Percentiles rank a stretch among this genome's conserved stretches.
phyloP scores from a whole-genome alignment of 2,329 filamentous ascomycete species.

The Emmonsiellopsis sp. region DNA sequence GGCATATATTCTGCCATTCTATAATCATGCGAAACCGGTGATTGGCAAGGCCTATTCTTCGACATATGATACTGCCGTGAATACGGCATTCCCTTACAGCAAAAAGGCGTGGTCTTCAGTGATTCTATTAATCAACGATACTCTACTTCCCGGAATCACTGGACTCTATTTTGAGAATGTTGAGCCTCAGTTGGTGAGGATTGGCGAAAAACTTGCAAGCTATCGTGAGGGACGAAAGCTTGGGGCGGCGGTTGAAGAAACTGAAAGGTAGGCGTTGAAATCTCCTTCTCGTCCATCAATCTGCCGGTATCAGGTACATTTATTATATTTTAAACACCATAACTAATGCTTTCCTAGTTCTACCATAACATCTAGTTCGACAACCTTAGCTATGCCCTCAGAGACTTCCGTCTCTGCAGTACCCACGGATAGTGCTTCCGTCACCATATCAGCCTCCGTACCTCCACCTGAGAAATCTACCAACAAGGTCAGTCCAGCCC shows the following conservation, averaged over 20 bases:
- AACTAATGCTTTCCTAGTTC: constrained; percentile 2
- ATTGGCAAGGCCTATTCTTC: constrained; percentile 58
- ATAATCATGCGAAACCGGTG: constrained; percentile 66
- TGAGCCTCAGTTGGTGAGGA: constrained; percentile 87
- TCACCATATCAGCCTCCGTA: constrained; percentile 14
- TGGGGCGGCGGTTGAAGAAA: constrained; percentile 49
- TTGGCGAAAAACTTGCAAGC: constrained; percentile 74
- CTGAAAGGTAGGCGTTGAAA: constrained; percentile 34
- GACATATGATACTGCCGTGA: constrained; percentile 57
- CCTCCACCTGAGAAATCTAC: constrained; percentile 36
- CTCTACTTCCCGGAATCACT: constrained; percentile 72
- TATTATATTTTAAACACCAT: not conserved
- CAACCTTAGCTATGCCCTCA: constrained; percentile 14
- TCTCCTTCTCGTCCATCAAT: too few relatives aligned
- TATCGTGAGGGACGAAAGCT: constrained; percentile 53
- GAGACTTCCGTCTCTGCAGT: constrained; percentile 9
- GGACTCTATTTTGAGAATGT: constrained; percentile 84
- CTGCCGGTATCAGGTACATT: not conserved
- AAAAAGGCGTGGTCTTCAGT: constrained; percentile 62
- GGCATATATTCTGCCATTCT: constrained; percentile 65
- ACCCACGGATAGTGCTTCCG: not conserved
- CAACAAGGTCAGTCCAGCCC: constrained; percentile 33
- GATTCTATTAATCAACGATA: constrained; percentile 62
- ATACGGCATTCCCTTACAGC: constrained; percentile 63
- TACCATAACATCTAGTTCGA: constrained; percentile 4